A percentile compares a stretch with the other conserved stretches of the same genome.
These are phyloP conservation scores for Exobasidium cylindrosporum DNA, from an alignment of 1,284 basidiomycete genomes.

Conservation along the genomic window DNA sequence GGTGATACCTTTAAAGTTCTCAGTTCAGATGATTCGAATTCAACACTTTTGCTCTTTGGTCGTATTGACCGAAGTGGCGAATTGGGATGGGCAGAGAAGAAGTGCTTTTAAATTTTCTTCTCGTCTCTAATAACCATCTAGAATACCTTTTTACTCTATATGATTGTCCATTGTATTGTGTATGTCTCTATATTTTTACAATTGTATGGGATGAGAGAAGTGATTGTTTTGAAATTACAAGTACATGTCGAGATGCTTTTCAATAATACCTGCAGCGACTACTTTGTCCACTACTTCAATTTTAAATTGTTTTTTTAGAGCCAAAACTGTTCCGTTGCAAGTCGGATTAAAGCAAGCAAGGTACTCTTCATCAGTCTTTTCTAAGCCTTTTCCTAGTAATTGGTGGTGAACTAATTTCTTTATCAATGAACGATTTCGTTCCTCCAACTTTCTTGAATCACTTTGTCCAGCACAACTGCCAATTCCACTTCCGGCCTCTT, in stretches of 20 bases:
- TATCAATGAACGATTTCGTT: slow-evolving; percentile 24
- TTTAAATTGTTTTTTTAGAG: slow-evolving; percentile 9
- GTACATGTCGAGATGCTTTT: slow-evolving; percentile 18
- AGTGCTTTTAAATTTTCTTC: neutral
- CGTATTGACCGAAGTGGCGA: neutral
- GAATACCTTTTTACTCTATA: too few relatives aligned
- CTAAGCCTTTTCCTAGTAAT: slow-evolving; percentile 26
- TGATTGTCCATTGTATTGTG: too few relatives aligned
- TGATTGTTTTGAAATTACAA: slow-evolving; percentile 9
- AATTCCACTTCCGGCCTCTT: too few relatives aligned
- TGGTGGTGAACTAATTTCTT: slow-evolving; percentile 36
- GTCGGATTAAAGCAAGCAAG: slow-evolving; percentile 36
- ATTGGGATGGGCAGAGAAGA: slow-evolving; percentile 6
- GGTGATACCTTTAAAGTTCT: slow-evolving; percentile 36
- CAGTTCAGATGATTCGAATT: slow-evolving; percentile 15
- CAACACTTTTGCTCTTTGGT: slow-evolving; percentile 1
- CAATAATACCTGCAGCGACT: slow-evolving; percentile 13
- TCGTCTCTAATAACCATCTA: too few relatives aligned
- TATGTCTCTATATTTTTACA: too few relatives aligned
- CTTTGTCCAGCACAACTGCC: too few relatives aligned
- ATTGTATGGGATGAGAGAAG: too few relatives aligned
- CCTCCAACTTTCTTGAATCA: neutral
- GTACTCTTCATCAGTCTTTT: slow-evolving; percentile 31
- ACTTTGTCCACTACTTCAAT: neutral
- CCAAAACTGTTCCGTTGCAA: slow-evolving; percentile 28